Evolutionary conservation across 371 early-diverging fungal genomes (phyloP).

Genomic region (Mortierella sp.): DNA sequence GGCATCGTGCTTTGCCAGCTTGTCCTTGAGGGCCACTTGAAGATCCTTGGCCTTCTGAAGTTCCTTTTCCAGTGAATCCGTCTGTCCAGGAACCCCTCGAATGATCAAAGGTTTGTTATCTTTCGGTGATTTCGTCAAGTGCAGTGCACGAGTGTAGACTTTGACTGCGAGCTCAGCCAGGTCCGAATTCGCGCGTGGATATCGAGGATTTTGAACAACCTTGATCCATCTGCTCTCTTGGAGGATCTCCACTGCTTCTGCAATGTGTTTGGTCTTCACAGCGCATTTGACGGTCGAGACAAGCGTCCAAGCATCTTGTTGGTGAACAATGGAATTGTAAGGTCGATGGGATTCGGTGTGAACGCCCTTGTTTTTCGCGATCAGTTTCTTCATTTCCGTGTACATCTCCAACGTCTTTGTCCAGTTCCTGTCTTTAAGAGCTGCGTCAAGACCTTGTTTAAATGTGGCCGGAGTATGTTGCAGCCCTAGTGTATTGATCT

Average conservation of each 20-base stretch:
- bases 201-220: constrained; percentile 18
- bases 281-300: constrained; percentile 33
- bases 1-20: constrained; percentile 1
- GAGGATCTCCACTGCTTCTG: constrained; percentile 31
- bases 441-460: constrained; percentile 37
- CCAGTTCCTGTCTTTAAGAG: constrained; percentile 31
- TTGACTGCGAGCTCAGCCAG: constrained; percentile 28
- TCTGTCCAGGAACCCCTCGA: neutral
- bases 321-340: constrained; percentile 17
- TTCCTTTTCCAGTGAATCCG: neutral
- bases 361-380: constrained; percentile 12
- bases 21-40: neutral
- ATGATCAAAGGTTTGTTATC: neutral
- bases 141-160: constrained; percentile 17
- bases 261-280: constrained; percentile 34
- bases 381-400: constrained; percentile 12
- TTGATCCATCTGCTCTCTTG: constrained; percentile 20
- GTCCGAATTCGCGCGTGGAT: constrained; percentile 40
- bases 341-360: constrained; percentile 2
- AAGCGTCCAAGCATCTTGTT: constrained; percentile 39
- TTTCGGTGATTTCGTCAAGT: constrained; percentile 34
- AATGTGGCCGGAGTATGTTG: constrained; percentile 38
- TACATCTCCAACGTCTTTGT: constrained; percentile 42
- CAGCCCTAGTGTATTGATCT: constrained; percentile 14
- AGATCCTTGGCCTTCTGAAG: constrained; percentile 7